Evolutionary conservation across 306 rosid species (phyloP), one percentile per base, ranked within the genome.

Genomic region (Cicer judaicum): DNA sequence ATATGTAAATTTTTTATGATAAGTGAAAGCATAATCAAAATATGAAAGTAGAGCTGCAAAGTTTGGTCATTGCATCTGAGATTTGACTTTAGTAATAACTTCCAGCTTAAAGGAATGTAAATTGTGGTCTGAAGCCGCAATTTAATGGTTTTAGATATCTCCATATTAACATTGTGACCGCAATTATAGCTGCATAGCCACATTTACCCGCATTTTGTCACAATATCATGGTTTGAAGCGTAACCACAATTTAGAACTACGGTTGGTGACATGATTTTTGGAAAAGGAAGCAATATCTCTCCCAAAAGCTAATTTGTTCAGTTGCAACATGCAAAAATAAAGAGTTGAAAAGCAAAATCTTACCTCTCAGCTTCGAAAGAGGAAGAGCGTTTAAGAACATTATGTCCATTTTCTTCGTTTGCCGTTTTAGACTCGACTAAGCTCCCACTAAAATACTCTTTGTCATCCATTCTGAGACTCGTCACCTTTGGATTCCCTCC

Each of bases 361-460:
- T 79, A 93, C 98, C 97, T 91, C 85, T 88, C 93, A 63, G 93
- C 88, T 66, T 85, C 84, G 86, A 57, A 91, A 44, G 98, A 93
- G 62, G 97, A 93, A 43, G 98, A 91, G 57, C 96, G 89, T 74
- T 89, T 93, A 15, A 85, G 79, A 83, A 81, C 52, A 74, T 85
- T 29, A 71, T 42, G 79, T 80, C 86, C 89, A 48, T 72, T 88
- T 71, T 63, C 79, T 61, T 80, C 85, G 78, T 83, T 87, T 12
- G 78, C 81, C 77, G 84, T 48, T 87, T 87, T 88, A 46, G 92
- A 87, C 78, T 91, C 96, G 18, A 87, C 84, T 67, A 91, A 57
- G 87, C 97, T 91, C 77, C 98, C 98, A 65, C 98, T 91, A 74
- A 89, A 91, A 81, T 83, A 89, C 60, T 91, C 98, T 86, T 80